A percentile compares a stretch with the other conserved stretches of the same genome.
phyloP scores from a whole-genome alignment of 306 rosid species.

The Quercus suber region DNA sequence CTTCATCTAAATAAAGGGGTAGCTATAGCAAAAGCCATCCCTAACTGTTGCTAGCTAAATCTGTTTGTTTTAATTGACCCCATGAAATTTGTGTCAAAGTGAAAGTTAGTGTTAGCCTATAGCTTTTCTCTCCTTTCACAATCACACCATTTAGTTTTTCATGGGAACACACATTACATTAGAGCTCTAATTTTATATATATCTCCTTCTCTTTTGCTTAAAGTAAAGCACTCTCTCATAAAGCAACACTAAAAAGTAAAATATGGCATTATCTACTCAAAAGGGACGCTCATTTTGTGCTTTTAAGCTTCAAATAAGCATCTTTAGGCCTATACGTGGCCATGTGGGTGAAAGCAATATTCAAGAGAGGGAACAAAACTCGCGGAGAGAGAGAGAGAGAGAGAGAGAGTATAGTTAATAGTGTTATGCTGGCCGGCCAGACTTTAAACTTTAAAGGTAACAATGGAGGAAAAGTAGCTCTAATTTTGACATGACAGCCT shows the following conservation, averaged over 20 bases:
- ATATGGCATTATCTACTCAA: slow-evolving; percentile 99
- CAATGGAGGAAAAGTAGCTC: slow-evolving; percentile 68
- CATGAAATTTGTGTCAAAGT: slow-evolving; percentile 52
- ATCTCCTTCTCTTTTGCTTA: slow-evolving; percentile 56
- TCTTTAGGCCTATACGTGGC: slow-evolving; percentile 80
- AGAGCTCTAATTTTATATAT: slow-evolving; percentile 23
- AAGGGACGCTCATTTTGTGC: slow-evolving; percentile 90
- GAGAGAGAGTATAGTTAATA: slow-evolving; percentile 33
- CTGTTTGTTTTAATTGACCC: slow-evolving; percentile 20
- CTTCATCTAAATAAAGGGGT: slow-evolving; percentile 33
- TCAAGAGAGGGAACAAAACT: slow-evolving; percentile 38
- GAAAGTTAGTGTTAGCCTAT: slow-evolving; percentile 31
- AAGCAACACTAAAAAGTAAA: slow-evolving; percentile 87
- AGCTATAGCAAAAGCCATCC: slow-evolving; percentile 30
- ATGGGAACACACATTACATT: slow-evolving; percentile 38
- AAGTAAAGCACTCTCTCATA: slow-evolving; percentile 80
- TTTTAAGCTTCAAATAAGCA: slow-evolving; percentile 88
- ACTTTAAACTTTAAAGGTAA: slow-evolving; percentile 46
- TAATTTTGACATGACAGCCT: slow-evolving; percentile 91
- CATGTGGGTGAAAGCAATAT: slow-evolving; percentile 91
- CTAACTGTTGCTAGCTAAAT: slow-evolving; percentile 23
- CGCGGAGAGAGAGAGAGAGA: slow-evolving; percentile 16
- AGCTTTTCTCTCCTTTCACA: slow-evolving; percentile 48
- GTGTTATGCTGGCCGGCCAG: slow-evolving; percentile 62
- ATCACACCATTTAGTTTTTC: slow-evolving; percentile 34